Base-by-base conservation (phyloP, 768 basidiomycete species). In the Suillus subaureus region DNA sequence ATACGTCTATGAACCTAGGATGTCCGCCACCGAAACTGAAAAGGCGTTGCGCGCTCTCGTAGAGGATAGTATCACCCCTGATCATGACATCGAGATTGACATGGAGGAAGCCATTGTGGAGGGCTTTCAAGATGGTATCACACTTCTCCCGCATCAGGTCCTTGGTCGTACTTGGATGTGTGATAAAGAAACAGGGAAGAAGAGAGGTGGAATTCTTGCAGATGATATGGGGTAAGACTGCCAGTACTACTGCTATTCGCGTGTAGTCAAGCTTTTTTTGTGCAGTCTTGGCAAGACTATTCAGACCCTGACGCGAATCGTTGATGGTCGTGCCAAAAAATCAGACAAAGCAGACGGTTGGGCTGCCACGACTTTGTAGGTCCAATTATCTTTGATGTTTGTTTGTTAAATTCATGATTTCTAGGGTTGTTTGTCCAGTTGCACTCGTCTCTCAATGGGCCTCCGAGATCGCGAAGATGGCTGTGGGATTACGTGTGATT, bases 401-500 rank as follows among this genome's bases (percentile, higher is more conserved):
- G 5, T 43, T 63, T 15, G 61, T 58, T n/a, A 52, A 31, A 16
- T 35, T 42, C 23, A 12, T 23, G 42, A 58, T 26, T 47, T 49
- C 16, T 68, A 96, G 97, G 21, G 91, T 99, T 43, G 80, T 98
- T 37, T 93, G 91, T 61, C 97, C 97, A 3, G 83, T 97, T 15
- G 87, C 92, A 16, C 86, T 99, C 15, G 88, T 97, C 62, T 85
- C 85, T 15, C 97, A 99, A 76, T 99, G 97, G 97, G 89, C 89
- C 12, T 81, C 86, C 9, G 97, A 99, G 75, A 88, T 95, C 55
- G 75, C 84, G 61, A 93, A 89, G 70, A 88, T 91, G 80, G 87
- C 87, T 0, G 81, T 83, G 4, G 82, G 81, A 2, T 79, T 97
- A 7, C 84, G 81, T 0, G 94, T 97, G 4, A 76, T 89, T 16